Evolutionary conservation across 306 rosid species (phyloP).

Genomic region (Rosa chinensis): DNA sequence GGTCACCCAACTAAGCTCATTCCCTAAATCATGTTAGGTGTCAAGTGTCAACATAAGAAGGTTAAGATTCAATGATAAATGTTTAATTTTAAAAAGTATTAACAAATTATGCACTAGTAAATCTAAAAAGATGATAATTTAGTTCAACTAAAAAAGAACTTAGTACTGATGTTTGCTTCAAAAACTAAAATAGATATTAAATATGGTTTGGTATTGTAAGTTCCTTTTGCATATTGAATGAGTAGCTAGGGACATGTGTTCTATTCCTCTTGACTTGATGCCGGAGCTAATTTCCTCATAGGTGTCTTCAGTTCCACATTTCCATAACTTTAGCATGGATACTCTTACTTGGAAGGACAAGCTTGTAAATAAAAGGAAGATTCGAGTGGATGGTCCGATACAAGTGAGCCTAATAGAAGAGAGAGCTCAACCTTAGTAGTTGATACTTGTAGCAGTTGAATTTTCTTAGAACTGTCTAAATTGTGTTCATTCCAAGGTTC

Average conservation of each 20-base stretch:
- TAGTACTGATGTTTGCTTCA: not conserved
- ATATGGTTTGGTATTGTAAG: not conserved
- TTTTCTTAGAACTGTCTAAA: not conserved
- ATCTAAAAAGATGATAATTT: not conserved
- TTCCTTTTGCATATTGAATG: not conserved
- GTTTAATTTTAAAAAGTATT: not conserved
- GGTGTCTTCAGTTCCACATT: not conserved
- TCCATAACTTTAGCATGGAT: not conserved
- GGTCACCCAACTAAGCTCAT: conserved; percentile 8
- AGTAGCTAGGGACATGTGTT: not conserved
- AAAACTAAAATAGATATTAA: not conserved
- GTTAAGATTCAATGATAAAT: not conserved
- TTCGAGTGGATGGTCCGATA: not conserved
- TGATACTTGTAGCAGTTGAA: not conserved
- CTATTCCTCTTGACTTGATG: not conserved
- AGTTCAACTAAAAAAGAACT: not conserved
- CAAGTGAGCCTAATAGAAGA: not conserved
- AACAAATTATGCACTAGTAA: not conserved
- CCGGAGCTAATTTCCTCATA: not conserved
- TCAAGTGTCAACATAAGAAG: conserved; percentile 2
- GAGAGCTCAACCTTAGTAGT: not conserved
- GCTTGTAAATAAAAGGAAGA: not conserved
- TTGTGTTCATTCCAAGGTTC: not conserved
- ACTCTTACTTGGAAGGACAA: not conserved
- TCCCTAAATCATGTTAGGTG: not conserved